phyloP scores from a whole-genome alignment of 345 rosid genomes.

The Syzygium oleosum region DNA sequence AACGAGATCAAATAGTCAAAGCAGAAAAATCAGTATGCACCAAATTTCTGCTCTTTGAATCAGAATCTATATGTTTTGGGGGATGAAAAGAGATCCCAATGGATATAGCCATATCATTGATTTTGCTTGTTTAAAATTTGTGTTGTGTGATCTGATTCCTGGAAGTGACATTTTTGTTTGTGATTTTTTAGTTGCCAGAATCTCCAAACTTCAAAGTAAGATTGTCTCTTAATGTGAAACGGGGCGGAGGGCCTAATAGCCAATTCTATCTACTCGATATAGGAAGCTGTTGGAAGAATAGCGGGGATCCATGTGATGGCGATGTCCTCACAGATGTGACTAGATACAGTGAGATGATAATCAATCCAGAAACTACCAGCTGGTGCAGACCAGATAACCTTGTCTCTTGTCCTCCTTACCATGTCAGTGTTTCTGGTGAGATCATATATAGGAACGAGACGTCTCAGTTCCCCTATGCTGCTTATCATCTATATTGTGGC shows the following conservation, averaged over 20 bases:
- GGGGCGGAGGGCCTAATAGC: slow-evolving; percentile 41
- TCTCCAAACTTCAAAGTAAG: slow-evolving; percentile 49
- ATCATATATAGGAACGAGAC: slow-evolving; percentile 33
- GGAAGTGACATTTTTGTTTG: not conserved
- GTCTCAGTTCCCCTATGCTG: slow-evolving; percentile 29
- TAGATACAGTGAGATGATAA: slow-evolving; percentile 40
- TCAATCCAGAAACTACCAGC: slow-evolving; percentile 34
- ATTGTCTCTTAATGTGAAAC: slow-evolving; percentile 38
- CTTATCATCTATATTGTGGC: slow-evolving; percentile 38
- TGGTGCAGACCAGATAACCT: slow-evolving; percentile 37
- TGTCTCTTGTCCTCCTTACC: slow-evolving; percentile 39
- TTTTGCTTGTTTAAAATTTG: not conserved
- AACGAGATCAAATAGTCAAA: not conserved
- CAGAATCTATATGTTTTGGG: not conserved
- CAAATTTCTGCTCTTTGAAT: not conserved
- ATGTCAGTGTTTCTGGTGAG: slow-evolving; percentile 22
- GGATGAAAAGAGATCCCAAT: not conserved
- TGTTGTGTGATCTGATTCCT: not conserved
- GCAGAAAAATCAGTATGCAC: not conserved
- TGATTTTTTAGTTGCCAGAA: slow-evolving; percentile 29
- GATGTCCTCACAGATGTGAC: slow-evolving; percentile 49
- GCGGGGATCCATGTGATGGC: slow-evolving; percentile 40
- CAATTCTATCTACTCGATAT: slow-evolving; percentile 53
- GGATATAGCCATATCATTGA: not conserved
- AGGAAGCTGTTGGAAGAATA: slow-evolving; percentile 61